Evolutionary conservation across 148 eudicot species (phyloP).

Genomic region (Dianthus caryophyllus): DNA sequence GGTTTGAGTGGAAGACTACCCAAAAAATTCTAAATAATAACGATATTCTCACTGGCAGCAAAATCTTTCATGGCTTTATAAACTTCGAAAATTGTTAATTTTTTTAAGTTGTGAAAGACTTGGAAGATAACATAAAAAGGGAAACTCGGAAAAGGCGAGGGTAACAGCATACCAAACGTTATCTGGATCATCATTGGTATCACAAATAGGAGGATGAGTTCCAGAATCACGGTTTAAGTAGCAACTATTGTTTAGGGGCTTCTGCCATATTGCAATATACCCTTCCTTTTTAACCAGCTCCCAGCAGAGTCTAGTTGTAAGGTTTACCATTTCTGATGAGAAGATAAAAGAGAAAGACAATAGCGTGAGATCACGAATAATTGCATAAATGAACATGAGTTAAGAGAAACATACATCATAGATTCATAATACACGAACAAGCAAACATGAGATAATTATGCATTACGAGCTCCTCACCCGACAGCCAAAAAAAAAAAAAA

Average conservation of each 20-base stretch:
- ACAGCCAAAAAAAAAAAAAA: neutral
- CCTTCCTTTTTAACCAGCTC: conserved; percentile 89
- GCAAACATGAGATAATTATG: conserved; percentile 1
- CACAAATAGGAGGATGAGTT: conserved; percentile 73
- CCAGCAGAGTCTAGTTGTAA: conserved; percentile 89
- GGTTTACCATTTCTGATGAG: conserved; percentile 74
- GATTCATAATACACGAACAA: neutral
- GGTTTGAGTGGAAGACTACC: neutral
- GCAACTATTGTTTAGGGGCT: conserved; percentile 86
- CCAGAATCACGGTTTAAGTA: conserved; percentile 66
- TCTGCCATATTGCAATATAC: conserved; percentile 96
- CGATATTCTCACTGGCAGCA: neutral
- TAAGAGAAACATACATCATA: neutral
- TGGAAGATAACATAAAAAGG: too few relatives aligned
- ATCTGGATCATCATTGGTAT: conserved; percentile 76
- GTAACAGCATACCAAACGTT: conserved; percentile 59
- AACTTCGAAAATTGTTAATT: neutral
- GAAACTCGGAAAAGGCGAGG: conserved; percentile 6
- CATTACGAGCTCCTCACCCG: neutral
- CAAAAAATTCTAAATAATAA: neutral
- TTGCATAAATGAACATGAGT: neutral
- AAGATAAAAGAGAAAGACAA: conserved; percentile 10
- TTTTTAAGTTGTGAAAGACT: too few relatives aligned
- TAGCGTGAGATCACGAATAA: neutral
- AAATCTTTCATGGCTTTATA: neutral